Evolutionary conservation across 73 alveolate genomes (phyloP).

Genomic region (Tetrahymena borealis): DNA sequence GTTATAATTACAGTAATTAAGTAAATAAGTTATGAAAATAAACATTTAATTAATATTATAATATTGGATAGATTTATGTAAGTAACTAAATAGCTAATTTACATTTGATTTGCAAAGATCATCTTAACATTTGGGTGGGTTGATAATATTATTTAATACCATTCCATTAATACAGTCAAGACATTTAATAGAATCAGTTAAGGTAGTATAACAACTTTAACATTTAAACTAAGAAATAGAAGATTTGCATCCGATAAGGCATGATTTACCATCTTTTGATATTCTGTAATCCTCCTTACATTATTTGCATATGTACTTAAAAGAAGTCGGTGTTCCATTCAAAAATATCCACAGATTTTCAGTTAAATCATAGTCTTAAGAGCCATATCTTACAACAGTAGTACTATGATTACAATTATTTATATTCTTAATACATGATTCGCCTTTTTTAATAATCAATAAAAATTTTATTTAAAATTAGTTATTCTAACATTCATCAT

Average conservation of each 20-base stretch:
- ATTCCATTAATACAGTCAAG: background rate
- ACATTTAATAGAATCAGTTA: background rate
- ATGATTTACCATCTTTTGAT: background rate
- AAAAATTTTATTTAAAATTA: background rate
- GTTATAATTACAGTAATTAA: background rate
- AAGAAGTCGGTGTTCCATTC: background rate
- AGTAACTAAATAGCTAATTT: background rate
- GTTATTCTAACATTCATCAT: background rate
- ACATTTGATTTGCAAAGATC: background rate
- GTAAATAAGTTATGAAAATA: background rate
- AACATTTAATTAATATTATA: too few species aligned
- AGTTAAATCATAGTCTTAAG: background rate
- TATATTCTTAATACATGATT: background rate
- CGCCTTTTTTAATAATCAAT: background rate
- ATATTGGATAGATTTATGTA: too few species aligned
- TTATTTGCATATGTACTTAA: background rate
- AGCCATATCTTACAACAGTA: background rate
- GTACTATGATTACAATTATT: background rate
- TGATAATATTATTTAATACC: background rate
- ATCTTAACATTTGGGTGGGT: background rate
- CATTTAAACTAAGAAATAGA: background rate
- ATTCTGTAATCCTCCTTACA: background rate
- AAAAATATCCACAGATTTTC: background rate
- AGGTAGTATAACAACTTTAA: background rate
- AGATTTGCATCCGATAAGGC: background rate